A percentile compares a stretch with the other conserved stretches of the same genome.
Conservation (phyloP, 2,329 filamentous ascomycete species). For the Drechmeria coniospora region DNA sequence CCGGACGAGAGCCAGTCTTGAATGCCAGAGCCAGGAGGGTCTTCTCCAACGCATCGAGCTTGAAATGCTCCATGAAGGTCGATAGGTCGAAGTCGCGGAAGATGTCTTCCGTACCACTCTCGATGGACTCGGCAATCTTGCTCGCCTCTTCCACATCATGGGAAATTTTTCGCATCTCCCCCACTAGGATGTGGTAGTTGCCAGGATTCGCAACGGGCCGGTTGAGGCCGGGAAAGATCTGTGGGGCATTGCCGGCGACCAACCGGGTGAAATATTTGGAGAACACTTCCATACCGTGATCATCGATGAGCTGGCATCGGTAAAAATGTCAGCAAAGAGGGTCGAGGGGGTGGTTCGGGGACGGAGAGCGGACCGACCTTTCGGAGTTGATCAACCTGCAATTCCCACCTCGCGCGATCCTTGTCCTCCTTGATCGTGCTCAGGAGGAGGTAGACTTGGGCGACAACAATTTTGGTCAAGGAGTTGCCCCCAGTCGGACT, state of each 20-base stretch:
- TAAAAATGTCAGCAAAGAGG: conserved; percentile 8
- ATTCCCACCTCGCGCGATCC: conserved; percentile 79
- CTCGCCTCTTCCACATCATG: conserved; percentile 67
- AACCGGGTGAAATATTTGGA: conserved; percentile 89
- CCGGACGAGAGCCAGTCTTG: conserved; percentile 63
- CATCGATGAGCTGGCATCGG: conserved; percentile 63
- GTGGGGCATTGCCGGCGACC: conserved; percentile 75
- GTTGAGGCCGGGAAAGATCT: conserved; percentile 73
- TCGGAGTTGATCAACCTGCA: conserved; percentile 78
- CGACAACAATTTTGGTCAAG: conserved; percentile 84
- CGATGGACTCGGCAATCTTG: conserved; percentile 87
- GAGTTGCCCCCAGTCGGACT: conserved; percentile 49
- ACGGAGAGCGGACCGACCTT: conserved; percentile 47
- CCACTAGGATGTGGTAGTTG: conserved; percentile 68
- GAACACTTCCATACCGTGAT: conserved; percentile 98
- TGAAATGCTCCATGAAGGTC: conserved; percentile 91
- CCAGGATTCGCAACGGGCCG: conserved; percentile 60
- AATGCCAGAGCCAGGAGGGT: conserved; percentile 79
- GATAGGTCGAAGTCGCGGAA: conserved; percentile 95
- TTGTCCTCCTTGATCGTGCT: conserved; percentile 93
- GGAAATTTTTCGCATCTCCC: conserved; percentile 75
- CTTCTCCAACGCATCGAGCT: conserved; percentile 76
- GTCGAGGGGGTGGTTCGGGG: not conserved
- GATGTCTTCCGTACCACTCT: conserved; percentile 78
- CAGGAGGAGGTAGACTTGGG: conserved; percentile 86